Percentiles rank a stretch among this genome's conserved stretches.
Evolutionary conservation across 1,139 yeast genomes (phyloP).

Genomic region (Zygotorulaspora mrakii): DNA sequence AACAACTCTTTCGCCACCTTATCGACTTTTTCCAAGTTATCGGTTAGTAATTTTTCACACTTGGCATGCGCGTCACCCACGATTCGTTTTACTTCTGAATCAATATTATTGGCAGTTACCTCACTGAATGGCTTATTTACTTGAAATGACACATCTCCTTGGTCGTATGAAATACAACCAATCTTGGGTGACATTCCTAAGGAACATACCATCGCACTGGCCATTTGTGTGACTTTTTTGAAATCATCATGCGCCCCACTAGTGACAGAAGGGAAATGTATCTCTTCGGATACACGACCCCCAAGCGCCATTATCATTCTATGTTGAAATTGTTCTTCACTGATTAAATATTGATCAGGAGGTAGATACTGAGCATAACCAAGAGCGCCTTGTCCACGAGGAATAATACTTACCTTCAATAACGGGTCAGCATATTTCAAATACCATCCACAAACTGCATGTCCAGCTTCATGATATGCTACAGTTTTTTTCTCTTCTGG

Average conservation of each 20-base stretch:
- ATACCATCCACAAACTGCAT: slow-evolving; percentile 97
- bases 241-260: slow-evolving; percentile 96
- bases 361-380: slow-evolving; percentile 99
- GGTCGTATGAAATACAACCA: slow-evolving; percentile 76
- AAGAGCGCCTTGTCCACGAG: slow-evolving; percentile 92
- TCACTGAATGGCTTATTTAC: slow-evolving; percentile 90
- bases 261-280: slow-evolving; percentile 84
- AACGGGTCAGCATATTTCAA: slow-evolving; percentile 86
- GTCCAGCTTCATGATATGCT: slow-evolving; percentile 98
- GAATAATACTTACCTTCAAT: slow-evolving; percentile 90
- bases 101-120: slow-evolving; percentile 74
- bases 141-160: slow-evolving; percentile 48
- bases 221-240: slow-evolving; percentile 93
- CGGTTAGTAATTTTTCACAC: slow-evolving; percentile 65
- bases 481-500: slow-evolving; percentile 84
- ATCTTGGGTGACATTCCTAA: slow-evolving; percentile 86
- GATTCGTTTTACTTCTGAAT: slow-evolving; percentile 76
- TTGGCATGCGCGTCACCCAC: slow-evolving; percentile 71
- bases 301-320: slow-evolving; percentile 97
- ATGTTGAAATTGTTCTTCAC: slow-evolving; percentile 74
- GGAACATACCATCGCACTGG: slow-evolving; percentile 85
- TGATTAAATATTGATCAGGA: slow-evolving; percentile 81
- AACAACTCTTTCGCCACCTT: slow-evolving; percentile 82
- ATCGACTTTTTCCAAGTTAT: slow-evolving; percentile 69
- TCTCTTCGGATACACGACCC: slow-evolving; percentile 92